Evolutionary conservation across 495 filamentous ascomycete genomes (phyloP).

Genomic region (Mytilinidion resinicola): DNA sequence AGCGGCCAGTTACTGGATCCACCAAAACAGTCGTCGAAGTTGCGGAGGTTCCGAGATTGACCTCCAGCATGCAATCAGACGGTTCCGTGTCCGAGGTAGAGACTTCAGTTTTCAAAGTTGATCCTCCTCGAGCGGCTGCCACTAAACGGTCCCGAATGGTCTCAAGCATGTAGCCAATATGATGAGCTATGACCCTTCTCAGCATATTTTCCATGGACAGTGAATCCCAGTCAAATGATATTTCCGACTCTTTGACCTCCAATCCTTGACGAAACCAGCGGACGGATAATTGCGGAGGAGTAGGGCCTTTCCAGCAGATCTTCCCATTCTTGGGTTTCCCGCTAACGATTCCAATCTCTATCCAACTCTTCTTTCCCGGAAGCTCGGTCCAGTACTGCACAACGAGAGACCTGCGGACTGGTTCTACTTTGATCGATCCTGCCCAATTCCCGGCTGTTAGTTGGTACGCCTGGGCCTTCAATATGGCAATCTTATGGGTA

Average conservation of each 20-base stretch:
- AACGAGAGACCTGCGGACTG: conserved; percentile 68
- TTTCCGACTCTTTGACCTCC: conserved; percentile 57
- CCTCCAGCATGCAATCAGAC: conserved; percentile 55
- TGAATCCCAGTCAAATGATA: conserved; percentile 57
- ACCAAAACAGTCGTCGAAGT: conserved; percentile 56
- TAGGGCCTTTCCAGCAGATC: conserved; percentile 26
- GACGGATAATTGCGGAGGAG: conserved; percentile 51
- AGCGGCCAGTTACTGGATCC: conserved; percentile 52
- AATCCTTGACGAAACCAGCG: conserved; percentile 81
- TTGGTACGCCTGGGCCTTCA: conserved; percentile 67
- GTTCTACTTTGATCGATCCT: conserved; percentile 64
- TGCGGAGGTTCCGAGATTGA: conserved; percentile 56
- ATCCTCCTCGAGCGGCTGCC: conserved; percentile 42
- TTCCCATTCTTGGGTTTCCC: conserved; percentile 45
- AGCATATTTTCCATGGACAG: conserved; percentile 70
- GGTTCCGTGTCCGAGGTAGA: conserved; percentile 50
- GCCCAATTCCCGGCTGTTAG: conserved; percentile 66
- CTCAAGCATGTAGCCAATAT: conserved; percentile 60
- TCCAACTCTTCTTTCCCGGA: conserved; percentile 70
- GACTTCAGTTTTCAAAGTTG: conserved; percentile 31
- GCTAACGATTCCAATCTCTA: conserved; percentile 75
- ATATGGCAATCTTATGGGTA: conserved; percentile 77
- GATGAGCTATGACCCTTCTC: conserved; percentile 65
- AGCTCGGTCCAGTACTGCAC: conserved; percentile 83
- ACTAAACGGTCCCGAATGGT: conserved; percentile 53